phyloP scores from a whole-genome alignment of 73 alveolate species.

The Urostyla sp. region DNA sequence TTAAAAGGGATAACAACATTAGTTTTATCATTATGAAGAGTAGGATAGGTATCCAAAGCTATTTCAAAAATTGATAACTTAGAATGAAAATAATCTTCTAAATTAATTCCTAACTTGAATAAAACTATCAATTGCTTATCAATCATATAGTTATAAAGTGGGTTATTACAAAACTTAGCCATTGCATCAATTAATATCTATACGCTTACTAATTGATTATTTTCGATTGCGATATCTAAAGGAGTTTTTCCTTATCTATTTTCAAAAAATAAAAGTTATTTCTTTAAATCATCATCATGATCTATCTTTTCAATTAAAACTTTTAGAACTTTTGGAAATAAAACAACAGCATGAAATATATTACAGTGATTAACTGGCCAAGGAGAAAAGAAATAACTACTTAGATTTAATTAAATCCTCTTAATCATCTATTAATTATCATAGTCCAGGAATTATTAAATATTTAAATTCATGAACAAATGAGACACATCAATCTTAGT shows the following conservation, averaged over 20 bases:
- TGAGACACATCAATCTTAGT: no score
- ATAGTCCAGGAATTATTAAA: no score
- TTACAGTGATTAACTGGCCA: no score
- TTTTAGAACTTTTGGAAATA: no score
- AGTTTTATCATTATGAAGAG: not conserved
- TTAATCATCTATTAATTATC: no score
- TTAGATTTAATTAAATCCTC: no score
- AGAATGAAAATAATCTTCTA: slow-evolving; percentile 14
- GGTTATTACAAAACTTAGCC: not conserved
- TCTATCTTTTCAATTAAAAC: no score
- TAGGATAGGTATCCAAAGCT: not conserved
- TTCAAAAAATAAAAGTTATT: no score
- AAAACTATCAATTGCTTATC: not conserved
- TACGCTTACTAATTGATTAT: not conserved
- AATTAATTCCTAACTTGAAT: not conserved
- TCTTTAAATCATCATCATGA: no score
- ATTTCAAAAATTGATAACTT: not conserved
- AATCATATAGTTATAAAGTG: not conserved
- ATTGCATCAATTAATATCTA: not conserved
- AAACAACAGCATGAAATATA: no score
- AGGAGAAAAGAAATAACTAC: no score
- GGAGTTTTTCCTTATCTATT: slow-evolving; percentile 38
- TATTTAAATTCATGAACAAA: no score
- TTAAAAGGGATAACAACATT: not conserved
- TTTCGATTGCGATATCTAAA: not conserved